Evolutionary conservation across 345 rosid genomes (phyloP).

Genomic region (Brassica napus): DNA sequence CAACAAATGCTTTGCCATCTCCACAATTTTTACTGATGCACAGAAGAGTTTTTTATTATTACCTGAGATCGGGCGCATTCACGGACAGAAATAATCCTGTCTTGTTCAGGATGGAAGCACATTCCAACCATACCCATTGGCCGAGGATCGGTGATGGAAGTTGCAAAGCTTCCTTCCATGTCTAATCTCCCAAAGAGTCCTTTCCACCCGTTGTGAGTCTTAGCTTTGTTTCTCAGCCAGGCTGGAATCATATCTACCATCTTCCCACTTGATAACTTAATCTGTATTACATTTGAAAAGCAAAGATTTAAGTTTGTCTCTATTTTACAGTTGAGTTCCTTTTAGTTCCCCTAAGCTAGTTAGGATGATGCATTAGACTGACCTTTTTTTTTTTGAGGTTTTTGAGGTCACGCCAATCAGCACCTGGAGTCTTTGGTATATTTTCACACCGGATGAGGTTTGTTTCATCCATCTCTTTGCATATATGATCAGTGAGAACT

Average conservation of each 20-base stretch:
- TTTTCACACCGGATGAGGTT: conserved; percentile 67
- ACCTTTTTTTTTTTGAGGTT: conserved; percentile 53
- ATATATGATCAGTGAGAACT: conserved; percentile 69
- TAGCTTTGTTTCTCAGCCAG: conserved; percentile 75
- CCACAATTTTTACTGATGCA: neutral
- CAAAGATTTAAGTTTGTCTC: neutral
- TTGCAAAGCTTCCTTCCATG: conserved; percentile 92
- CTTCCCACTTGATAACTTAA: conserved; percentile 61
- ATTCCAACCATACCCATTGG: conserved; percentile 93
- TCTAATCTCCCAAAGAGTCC: conserved; percentile 85
- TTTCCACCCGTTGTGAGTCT: conserved; percentile 79
- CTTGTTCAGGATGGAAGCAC: conserved; percentile 93
- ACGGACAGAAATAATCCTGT: conserved; percentile 78
- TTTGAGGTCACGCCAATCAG: conserved; percentile 86
- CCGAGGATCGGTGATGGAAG: conserved; percentile 84
- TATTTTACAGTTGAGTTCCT: neutral
- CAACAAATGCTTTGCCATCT: conserved; percentile 1
- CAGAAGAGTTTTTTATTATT: neutral
- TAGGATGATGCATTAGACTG: conserved; percentile 1
- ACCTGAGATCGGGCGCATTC: conserved; percentile 94
- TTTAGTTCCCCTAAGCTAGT: neutral
- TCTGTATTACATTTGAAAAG: conserved; percentile 38
- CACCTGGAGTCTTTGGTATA: conserved; percentile 82
- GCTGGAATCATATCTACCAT: conserved; percentile 66
- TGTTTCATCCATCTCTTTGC: conserved; percentile 77